phyloP scores from a whole-genome alignment of 2,329 filamentous ascomycete species.

The Remersonia thermophila region DNA sequence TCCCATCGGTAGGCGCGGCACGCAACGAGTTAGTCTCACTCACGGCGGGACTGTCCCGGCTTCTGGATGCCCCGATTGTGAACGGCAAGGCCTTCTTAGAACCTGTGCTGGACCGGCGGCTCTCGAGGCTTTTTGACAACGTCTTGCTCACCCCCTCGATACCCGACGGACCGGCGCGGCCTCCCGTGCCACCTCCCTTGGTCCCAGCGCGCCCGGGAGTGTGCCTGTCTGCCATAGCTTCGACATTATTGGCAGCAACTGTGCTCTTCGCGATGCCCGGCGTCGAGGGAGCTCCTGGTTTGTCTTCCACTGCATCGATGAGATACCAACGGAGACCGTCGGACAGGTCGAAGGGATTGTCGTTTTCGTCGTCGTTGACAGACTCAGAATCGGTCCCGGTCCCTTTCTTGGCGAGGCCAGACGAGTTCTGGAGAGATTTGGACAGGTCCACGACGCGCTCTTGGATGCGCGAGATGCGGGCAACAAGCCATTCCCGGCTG shows the following conservation, averaged over 20 bases:
- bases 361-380: constrained; percentile 59
- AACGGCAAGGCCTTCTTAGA: constrained; percentile 64
- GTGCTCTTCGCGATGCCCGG: constrained; percentile 86
- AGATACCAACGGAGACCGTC: constrained; percentile 95
- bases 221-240: constrained; percentile 65
- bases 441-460: constrained; percentile 88
- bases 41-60: constrained; percentile 40
- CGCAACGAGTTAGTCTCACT: constrained; percentile 49
- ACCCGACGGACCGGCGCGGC: constrained; percentile 32
- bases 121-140: constrained; percentile 79
- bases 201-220: constrained; percentile 31
- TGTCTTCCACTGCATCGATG: constrained; percentile 86
- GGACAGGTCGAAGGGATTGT: constrained; percentile 93
- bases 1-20: constrained; percentile 32
- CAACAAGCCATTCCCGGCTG: constrained; percentile 88
- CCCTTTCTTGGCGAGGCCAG: constrained; percentile 14
- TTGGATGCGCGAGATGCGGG: constrained; percentile 80
- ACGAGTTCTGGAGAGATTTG: constrained; percentile 51
- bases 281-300: constrained; percentile 79
- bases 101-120: constrained; percentile 73
- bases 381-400: constrained; percentile 35
- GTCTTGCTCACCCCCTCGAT: constrained; percentile 67
- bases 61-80: constrained; percentile 25
- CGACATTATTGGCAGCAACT: constrained; percentile 75
- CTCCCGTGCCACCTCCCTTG: constrained; percentile 27